Evolutionary conservation across 1,284 basidiomycete genomes (phyloP).

Genomic region (Pseudozyma pruni): DNA sequence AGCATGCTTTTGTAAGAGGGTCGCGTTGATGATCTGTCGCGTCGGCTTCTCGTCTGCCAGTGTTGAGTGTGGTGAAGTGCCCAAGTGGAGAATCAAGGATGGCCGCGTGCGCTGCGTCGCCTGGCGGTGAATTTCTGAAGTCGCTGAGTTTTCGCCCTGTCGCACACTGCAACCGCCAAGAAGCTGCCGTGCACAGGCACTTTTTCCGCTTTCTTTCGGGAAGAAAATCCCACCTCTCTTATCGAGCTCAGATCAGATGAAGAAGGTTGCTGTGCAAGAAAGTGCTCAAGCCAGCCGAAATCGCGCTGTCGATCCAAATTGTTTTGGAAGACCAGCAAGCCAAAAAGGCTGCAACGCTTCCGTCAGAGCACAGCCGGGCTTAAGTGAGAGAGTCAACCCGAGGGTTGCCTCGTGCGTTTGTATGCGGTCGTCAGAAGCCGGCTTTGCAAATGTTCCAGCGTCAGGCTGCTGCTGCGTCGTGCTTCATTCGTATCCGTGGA

Average conservation of each 20-base stretch:
- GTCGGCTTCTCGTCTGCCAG: too few species aligned
- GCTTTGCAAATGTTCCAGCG: constrained; percentile 2
- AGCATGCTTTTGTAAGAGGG: constrained; percentile 19
- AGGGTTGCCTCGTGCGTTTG: constrained; percentile 8
- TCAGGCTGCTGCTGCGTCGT: too few species aligned
- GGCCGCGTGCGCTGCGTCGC: neutral
- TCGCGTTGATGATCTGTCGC: constrained; percentile 3
- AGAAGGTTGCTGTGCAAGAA: neutral
- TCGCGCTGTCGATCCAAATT: constrained; percentile 11
- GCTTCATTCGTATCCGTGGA: too few species aligned
- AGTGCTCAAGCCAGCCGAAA: constrained; percentile 16
- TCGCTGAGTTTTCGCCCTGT: neutral
- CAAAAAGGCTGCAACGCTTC: constrained; percentile 11
- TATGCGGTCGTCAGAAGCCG: neutral
- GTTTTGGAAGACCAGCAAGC: neutral
- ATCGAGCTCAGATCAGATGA: constrained; percentile 27
- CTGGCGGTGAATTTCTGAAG: constrained; percentile 1
- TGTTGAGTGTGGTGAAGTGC: constrained; percentile 3
- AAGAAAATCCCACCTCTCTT: constrained; percentile 15
- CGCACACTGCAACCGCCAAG: constrained; percentile 3
- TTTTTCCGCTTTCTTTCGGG: neutral
- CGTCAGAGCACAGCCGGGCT: constrained; percentile 18
- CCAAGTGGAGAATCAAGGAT: constrained; percentile 5
- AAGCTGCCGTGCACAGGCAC: neutral
- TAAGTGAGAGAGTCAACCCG: neutral